These are phyloP conservation scores for Backusella westeae DNA, from an alignment of 192 early-diverging fungal species.

Conservation along the genomic window DNA sequence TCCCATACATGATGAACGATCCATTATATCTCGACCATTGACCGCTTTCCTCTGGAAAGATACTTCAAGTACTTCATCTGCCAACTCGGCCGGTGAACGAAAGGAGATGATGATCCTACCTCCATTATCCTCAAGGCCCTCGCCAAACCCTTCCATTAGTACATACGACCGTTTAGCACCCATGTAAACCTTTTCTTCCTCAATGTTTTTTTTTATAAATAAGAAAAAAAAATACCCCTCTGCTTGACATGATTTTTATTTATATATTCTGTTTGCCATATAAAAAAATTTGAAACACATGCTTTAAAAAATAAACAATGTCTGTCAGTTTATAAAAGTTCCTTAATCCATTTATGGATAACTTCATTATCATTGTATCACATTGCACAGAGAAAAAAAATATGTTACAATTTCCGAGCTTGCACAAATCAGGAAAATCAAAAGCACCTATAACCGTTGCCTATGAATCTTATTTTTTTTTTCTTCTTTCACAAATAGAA, in stretches of 20 bases:
- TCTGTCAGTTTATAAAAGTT: background rate
- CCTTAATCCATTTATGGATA: background rate
- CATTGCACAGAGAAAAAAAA: background rate
- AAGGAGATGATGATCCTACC: slow-evolving; percentile 18
- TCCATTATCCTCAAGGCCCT: slow-evolving; percentile 15
- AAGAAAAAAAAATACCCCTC: background rate
- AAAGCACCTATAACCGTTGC: background rate
- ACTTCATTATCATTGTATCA: background rate
- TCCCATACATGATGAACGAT: background rate
- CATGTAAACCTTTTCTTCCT: background rate
- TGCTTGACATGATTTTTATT: background rate
- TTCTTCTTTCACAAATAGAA: too few relatives aligned
- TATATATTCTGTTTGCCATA: background rate
- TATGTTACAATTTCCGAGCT: background rate
- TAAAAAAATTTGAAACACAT: background rate
- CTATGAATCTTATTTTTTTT: background rate
- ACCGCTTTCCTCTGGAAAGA: slow-evolving; percentile 29
- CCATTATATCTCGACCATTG: slow-evolving; percentile 20
- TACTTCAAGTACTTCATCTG: background rate
- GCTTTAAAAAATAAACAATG: background rate
- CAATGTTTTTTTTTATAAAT: background rate
- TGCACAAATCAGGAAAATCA: background rate
- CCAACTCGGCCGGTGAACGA: background rate
- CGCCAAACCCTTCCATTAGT: background rate
- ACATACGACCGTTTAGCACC: slow-evolving; percentile 16